Evolutionary conservation across 1,284 basidiomycete genomes (phyloP), one percentile per base, ranked within the genome.

Genomic region (Porodaedalea pini): DNA sequence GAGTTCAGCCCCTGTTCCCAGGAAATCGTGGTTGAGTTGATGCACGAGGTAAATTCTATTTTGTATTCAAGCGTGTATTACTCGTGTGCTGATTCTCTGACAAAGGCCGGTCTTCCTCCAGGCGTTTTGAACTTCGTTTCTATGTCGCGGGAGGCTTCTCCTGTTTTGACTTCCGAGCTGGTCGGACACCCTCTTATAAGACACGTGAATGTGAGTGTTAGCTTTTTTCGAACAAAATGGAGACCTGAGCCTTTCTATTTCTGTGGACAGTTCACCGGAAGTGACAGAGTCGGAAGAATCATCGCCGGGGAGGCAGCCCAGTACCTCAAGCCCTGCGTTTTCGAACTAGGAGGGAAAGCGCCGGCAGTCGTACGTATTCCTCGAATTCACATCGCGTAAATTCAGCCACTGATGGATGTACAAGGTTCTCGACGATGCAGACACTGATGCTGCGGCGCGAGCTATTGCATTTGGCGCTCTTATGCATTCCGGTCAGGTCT

Each of bases 261-360:
- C 27, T 25, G 51, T 47, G 63, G 69, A 49, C 61, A 86, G 77
- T 90, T 86, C 71, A 90, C 88, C 11, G 88, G 88, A 7, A 85
- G 83, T 47, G 81, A 83, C 52, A 76, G 76, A 32, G 83, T 91
- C 13, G 88, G 87, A 13, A 79, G 77, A 64, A 83, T 90, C 57
- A 78, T 91, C 47, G 87, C 87, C 3, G 73, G 72, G 4, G 88
- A 89, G 63, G 86, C 86, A 1, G 88, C 86, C 15, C 88, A 87
- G 66, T 75, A 86, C 61, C 75, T 91, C 13, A 90, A 88, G 59
- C 84, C 88, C 6, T 83, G 81, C 55, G 80, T 89, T 0, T 73
- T 90, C 29, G 87, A 86, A 71, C 78, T 90, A 6, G 88, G 88
- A 29, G 88, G 89, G 27, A 92, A 92, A 69, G 80, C 85, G 10